Evolutionary conservation across 1,139 yeast species (phyloP).

Genomic region (Magnusiomyces tetraspermus): DNA sequence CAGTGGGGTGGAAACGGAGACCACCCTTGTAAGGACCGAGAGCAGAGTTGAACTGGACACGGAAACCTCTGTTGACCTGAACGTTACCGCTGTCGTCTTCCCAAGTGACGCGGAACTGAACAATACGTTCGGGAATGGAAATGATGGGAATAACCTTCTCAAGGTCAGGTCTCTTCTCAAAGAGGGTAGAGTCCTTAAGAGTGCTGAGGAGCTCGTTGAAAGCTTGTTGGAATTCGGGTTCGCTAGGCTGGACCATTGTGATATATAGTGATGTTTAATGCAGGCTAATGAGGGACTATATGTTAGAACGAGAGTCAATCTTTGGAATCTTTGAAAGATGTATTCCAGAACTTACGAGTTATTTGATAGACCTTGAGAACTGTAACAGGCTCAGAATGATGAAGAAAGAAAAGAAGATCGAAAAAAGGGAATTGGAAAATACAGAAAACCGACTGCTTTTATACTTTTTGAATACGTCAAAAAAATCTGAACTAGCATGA

Average conservation of each 20-base stretch:
- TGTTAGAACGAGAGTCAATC: background rate
- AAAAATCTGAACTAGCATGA: no score
- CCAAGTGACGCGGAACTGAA: constrained; percentile 97
- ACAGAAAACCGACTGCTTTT: no score
- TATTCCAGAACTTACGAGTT: no score
- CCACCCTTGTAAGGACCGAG: constrained; percentile 99
- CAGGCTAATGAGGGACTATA: background rate
- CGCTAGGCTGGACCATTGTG: constrained; percentile 53
- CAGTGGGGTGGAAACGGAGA: constrained; percentile 94
- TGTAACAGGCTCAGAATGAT: no score
- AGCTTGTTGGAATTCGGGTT: constrained; percentile 99
- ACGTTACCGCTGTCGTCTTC: constrained; percentile 88
- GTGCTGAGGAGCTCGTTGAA: constrained; percentile 87
- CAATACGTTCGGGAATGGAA: constrained; percentile 89
- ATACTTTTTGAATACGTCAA: no score
- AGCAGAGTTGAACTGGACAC: constrained; percentile 97
- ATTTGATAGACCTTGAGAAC: no score
- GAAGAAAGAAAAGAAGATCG: no score
- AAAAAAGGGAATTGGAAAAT: no score
- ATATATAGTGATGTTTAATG: no score
- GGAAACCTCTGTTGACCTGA: constrained; percentile 93
- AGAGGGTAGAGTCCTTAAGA: constrained; percentile 82
- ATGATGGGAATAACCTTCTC: constrained; percentile 83
- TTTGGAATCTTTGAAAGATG: no score
- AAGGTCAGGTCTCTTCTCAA: constrained; percentile 81